phyloP scores from a whole-genome alignment of 306 rosid species.

The Acacia melanoxylon region DNA sequence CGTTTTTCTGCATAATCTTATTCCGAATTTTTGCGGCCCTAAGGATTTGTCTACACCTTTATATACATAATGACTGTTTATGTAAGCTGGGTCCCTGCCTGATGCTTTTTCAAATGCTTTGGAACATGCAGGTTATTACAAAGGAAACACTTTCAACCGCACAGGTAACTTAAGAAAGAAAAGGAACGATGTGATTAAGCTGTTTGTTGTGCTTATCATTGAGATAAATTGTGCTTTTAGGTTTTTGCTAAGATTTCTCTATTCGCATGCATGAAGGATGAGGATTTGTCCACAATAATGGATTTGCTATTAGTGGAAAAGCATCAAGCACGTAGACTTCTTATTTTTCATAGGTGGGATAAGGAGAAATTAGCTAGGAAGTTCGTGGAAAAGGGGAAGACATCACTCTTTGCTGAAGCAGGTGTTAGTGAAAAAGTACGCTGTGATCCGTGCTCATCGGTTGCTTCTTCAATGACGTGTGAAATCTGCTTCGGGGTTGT shows the following conservation, averaged over 20 bases:
- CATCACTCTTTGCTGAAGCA: slow-evolving; percentile 60
- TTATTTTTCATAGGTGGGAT: slow-evolving; percentile 89
- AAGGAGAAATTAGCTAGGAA: slow-evolving; percentile 67
- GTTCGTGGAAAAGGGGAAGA: slow-evolving; percentile 68
- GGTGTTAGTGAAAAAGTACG: slow-evolving; percentile 71
- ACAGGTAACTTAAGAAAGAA: slow-evolving; percentile 55
- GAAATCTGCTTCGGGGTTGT: slow-evolving; percentile 80
- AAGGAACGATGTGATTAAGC: background rate
- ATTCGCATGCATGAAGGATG: slow-evolving; percentile 52
- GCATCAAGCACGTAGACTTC: slow-evolving; percentile 86
- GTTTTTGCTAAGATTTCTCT: slow-evolving; percentile 24
- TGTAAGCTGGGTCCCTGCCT: no score
- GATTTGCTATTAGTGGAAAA: slow-evolving; percentile 71
- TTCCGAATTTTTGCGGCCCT: background rate
- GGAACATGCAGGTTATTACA: slow-evolving; percentile 57
- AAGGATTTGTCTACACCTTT: background rate
- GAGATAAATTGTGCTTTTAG: background rate
- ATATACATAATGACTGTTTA: background rate
- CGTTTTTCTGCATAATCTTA: background rate
- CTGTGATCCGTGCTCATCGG: slow-evolving; percentile 30
- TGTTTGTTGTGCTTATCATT: background rate
- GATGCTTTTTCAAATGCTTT: background rate
- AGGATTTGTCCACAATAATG: slow-evolving; percentile 85
- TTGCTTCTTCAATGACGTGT: slow-evolving; percentile 49
- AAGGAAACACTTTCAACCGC: slow-evolving; percentile 74